Base-by-base conservation (phyloP, 164 flowering plant genomes). In the Vitis vinifera region DNA sequence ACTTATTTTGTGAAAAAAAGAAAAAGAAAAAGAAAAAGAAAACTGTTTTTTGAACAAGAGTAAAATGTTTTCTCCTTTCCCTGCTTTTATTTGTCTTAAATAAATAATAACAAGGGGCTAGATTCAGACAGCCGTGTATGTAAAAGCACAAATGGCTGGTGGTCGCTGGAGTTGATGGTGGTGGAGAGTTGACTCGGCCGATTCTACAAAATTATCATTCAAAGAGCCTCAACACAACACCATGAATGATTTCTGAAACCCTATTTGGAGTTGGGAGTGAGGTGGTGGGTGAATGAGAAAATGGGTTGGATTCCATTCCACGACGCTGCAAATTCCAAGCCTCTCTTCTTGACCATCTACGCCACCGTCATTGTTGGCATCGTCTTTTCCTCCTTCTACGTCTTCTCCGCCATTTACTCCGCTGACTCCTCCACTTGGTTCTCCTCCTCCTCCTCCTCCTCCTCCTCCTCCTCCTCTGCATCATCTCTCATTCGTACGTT, bases 311-410 rank as follows among this genome's bases (percentile, higher is more conserved):
- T 79, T 70, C 77, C 79, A 23, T 77, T 76, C 64, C 78, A 82
- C 53, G 90, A 82, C 11, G 68, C 73, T 15, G 80, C 85, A 27
- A 88, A 77, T 37, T 78, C 91, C 30, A 90, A 74, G 81, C 97
- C 99, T 17, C 73, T 94, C 62, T 92, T 91, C 75, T 3, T 87
- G n/a, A 88, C 94, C 65, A 83, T 92, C 77, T 91, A 94, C 78
- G 84, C 79, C 19, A 81, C 94, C 0, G 86, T 94, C n/a, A 62
- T 92, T 13, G 61, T 85, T 13, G 99, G 97, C 1, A 80, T 94
- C 19, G 31, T 92, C n/a, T 73, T 91, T 65, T 92, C 97, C 7
- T 77, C 95, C 4, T 70, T 91, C 61, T 92, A 87, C 63, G 91
- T 91, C 23, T 82, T 93, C 71, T 88, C 97, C 51, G 88, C 97